phyloP scores from a whole-genome alignment of 139 green algal genomes.

The Eudorina sp. region DNA sequence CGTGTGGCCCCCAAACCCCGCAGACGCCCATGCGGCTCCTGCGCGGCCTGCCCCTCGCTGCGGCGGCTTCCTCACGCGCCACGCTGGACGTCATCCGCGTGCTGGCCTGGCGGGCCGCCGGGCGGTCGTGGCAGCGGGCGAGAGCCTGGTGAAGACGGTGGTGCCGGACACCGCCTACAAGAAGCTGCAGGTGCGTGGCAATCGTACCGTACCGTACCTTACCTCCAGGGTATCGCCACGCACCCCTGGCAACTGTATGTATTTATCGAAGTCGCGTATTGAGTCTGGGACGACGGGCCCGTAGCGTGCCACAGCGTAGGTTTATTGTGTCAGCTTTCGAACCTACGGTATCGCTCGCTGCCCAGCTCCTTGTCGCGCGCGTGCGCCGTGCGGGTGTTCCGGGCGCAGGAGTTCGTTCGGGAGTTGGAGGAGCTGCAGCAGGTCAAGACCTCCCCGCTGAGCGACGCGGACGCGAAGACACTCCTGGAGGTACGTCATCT shows the following conservation, averaged over 20 bases:
- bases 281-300: too few relatives aligned
- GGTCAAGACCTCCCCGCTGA: not conserved
- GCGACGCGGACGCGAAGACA: not conserved
- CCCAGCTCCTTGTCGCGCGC: too few relatives aligned
- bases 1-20: not conserved
- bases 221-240: too few relatives aligned
- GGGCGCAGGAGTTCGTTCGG: slow-evolving; percentile 6
- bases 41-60: not conserved
- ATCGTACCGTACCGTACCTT: too few relatives aligned
- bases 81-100: not conserved
- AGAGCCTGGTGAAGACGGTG: not conserved
- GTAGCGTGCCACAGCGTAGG: too few relatives aligned
- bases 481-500: not conserved
- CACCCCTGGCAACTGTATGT: too few relatives aligned
- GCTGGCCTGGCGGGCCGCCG: slow-evolving; percentile 5
- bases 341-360: too few relatives aligned
- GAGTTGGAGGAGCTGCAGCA: not conserved
- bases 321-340: too few relatives aligned
- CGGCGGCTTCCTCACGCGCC: not conserved
- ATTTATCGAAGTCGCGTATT: too few relatives aligned
- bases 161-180: slow-evolving; percentile 19
- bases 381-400: too few relatives aligned
- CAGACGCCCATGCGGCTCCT: slow-evolving; percentile 11
- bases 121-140: not conserved
- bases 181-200: slow-evolving; percentile 36